Percentiles rank a stretch among this genome's conserved stretches.
Conservation (phyloP, 2,329 filamentous ascomycete species). For the Coniochaeta sp. region DNA sequence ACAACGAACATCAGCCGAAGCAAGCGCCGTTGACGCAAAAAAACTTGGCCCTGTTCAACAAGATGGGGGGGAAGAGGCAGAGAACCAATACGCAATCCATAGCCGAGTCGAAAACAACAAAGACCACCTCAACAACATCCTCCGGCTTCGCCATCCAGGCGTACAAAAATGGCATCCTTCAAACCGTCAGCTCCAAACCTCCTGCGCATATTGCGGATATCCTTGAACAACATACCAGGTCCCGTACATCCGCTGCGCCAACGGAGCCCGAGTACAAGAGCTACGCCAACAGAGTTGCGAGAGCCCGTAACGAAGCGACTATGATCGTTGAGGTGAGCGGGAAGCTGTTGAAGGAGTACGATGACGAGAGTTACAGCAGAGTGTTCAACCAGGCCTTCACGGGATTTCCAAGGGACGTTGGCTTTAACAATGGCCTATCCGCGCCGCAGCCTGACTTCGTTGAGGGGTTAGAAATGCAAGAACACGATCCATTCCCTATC, state of each 20-base stretch:
- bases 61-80: no score
- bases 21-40: no score
- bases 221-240: neutral
- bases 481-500: constrained; percentile 8
- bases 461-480: constrained; percentile 13
- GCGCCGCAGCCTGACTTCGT: constrained; percentile 20
- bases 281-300: constrained; percentile 7
- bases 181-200: no score
- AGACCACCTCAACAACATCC: no score
- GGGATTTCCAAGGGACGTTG: constrained; percentile 14
- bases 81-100: no score
- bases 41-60: no score
- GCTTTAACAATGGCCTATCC: constrained; percentile 18
- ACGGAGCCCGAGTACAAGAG: constrained; percentile 6
- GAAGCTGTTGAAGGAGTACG: constrained; percentile 13
- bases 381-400: constrained; percentile 3
- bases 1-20: no score
- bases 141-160: no score
- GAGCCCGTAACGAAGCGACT: constrained; percentile 10
- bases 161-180: no score
- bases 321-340: constrained; percentile 6
- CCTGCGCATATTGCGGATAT: no score
- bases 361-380: constrained; percentile 7
- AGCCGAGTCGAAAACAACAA: no score
- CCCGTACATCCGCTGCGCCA: neutral